Percentiles rank a stretch among this genome's conserved stretches.
phyloP scores from a whole-genome alignment of 2,329 filamentous ascomycete species.

The Ambrosiella beaveri region DNA sequence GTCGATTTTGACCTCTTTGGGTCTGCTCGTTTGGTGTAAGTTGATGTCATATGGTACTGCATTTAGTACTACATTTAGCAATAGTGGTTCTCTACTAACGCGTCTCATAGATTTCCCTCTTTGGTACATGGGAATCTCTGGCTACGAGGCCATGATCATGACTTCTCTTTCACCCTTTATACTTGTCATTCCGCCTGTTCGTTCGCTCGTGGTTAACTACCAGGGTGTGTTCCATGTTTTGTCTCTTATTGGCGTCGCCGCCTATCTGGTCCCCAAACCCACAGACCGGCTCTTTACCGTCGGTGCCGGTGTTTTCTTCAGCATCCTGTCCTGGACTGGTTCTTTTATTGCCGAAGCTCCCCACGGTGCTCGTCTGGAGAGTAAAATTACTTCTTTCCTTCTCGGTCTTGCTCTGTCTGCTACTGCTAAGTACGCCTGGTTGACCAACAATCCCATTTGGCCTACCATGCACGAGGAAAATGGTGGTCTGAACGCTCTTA shows the following conservation, averaged over 20 bases:
- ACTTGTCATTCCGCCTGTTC: constrained; percentile 52
- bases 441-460: constrained; percentile 95
- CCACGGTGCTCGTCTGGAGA: constrained; percentile 61
- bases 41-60: constrained; percentile 15
- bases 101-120: constrained; percentile 61
- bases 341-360: constrained; percentile 63
- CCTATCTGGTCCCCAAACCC: constrained; percentile 60
- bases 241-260: constrained; percentile 60
- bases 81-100: background rate
- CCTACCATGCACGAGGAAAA: constrained; percentile 79
- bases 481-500: constrained; percentile 81
- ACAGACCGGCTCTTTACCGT: constrained; percentile 63
- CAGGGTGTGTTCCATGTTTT: constrained; percentile 56
- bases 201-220: constrained; percentile 50
- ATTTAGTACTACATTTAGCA: background rate
- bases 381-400: constrained; percentile 62
- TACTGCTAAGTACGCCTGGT: constrained; percentile 79
- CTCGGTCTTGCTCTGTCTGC: constrained; percentile 73
- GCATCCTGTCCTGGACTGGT: constrained; percentile 69
- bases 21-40: constrained; percentile 85
- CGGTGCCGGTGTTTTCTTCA: constrained; percentile 62
- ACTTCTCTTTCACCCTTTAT: constrained; percentile 65
- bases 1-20: constrained; percentile 81
- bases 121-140: constrained; percentile 98
- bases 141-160: constrained; percentile 83